Base-by-base conservation (phyloP, 2,329 filamentous ascomycete genomes). In the Botrytis squamosa region DNA sequence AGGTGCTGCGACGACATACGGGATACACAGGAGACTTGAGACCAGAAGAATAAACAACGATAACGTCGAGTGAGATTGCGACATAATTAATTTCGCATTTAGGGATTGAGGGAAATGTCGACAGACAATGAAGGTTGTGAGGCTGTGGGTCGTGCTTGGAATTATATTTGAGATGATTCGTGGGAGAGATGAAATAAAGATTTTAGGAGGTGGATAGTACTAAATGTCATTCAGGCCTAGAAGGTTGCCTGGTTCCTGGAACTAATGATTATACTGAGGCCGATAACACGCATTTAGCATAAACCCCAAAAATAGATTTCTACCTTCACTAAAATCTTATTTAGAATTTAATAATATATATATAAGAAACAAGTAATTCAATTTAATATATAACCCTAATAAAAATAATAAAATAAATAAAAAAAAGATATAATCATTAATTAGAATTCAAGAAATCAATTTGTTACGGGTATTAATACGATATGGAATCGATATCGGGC, bases 51-150 rank as follows among this genome's bases (percentile, higher is more conserved):
- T 46, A 7, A 77, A 62, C 12, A 72, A 42, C 25, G 69, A 72
- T 29, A 75, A 55, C 36, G 71, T 63, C 22, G 40, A 62, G 22
- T 60, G 62, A 42, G 38, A 63, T 63, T 95, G 95, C 85, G 98
- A 95, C 88, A 89, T 98, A 79, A 95, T 98, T 88, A 98, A 98
- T 87, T 95, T 95, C 83, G 95, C 95, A 81, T 96, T 95, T 77
- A 95, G 95, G 44, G 69, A 38, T 33, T 49, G 86, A 98, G 97
- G 95, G 95, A 95, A 77, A 98, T 42, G 29, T 62, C 14, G 10
- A 42, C 8, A 68, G 8, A 49, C 42, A 73, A 36, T 57, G 46
- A 57, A 65, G 33, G n/a, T 67, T 38, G 22, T 33, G n/a, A 42
- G 44, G 29, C 55, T 36, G 62, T 44, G 38, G 49, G n/a, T 57